phyloP scores from a whole-genome alignment of 164 flowering plant species.

The Magnolia kwangsiensis region DNA sequence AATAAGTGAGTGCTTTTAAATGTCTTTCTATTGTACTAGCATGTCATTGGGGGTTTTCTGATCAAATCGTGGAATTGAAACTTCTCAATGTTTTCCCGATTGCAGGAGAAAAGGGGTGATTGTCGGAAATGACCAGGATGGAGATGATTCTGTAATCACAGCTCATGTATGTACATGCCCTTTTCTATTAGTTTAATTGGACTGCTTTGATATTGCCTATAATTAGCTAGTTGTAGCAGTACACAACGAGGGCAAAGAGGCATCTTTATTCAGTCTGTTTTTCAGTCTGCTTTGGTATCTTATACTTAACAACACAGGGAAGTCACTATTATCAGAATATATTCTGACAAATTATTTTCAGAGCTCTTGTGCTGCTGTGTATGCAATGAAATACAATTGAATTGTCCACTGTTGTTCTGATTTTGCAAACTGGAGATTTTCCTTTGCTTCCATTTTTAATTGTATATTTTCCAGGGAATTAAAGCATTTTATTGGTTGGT shows the following conservation, averaged over 20 bases:
- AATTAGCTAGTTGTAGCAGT: not conserved
- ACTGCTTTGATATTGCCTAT: not conserved
- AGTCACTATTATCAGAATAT: not conserved
- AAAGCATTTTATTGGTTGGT: not conserved
- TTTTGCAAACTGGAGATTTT: not conserved
- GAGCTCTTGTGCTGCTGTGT: too few species aligned
- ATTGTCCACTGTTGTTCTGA: too few species aligned
- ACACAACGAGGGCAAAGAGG: not conserved
- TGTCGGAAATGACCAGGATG: slow-evolving; percentile 96
- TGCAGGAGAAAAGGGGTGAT: slow-evolving; percentile 96
- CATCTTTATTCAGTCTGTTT: not conserved
- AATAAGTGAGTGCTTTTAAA: slow-evolving; percentile 64
- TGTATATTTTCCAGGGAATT: not conserved
- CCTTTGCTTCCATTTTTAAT: not conserved
- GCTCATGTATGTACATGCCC: slow-evolving; percentile 57
- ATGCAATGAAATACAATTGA: too few species aligned
- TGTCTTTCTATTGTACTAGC: not conserved
- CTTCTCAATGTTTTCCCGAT: slow-evolving; percentile 11
- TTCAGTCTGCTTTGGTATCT: not conserved
- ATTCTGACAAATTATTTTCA: too few species aligned
- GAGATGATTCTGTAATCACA: slow-evolving; percentile 80
- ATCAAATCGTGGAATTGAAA: slow-evolving; percentile 10
- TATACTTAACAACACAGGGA: not conserved
- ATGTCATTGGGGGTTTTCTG: not conserved
- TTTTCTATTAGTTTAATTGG: not conserved